Conservation (phyloP, 169 alveolate genomes). For the Plasmodium chabaudi region DNA sequence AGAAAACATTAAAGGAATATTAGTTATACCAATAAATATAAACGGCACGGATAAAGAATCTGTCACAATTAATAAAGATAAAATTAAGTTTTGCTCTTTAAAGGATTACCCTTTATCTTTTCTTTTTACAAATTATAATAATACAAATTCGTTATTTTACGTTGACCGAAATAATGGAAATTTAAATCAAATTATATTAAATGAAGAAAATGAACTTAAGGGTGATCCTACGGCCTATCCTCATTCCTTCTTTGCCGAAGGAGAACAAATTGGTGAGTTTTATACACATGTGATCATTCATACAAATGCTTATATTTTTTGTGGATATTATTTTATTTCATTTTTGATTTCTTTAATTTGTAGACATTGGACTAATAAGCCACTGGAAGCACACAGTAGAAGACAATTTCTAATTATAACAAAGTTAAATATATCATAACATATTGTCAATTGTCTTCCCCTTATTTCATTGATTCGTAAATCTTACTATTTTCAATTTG, state of each 20-base stretch:
- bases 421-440: not conserved
- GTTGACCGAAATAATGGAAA: conserved; percentile 38
- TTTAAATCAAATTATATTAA: conserved; percentile 24
- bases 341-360: conserved; percentile 7
- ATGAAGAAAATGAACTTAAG: conserved; percentile 3
- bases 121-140: not conserved
- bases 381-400: conserved; percentile 70
- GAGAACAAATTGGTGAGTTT: conserved; percentile 15
- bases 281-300: not conserved
- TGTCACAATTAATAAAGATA: conserved; percentile 19
- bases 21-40: conserved; percentile 27
- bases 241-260: conserved; percentile 20
- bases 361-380: conserved; percentile 54
- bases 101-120: conserved; percentile 38
- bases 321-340: not conserved
- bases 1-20: conserved; percentile 50
- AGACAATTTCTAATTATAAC: not conserved
- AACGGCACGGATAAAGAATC: not conserved
- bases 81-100: conserved; percentile 22
- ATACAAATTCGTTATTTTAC: conserved; percentile 6
- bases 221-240: conserved; percentile 11
- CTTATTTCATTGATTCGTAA: no score
- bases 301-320: not conserved
- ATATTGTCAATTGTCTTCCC: no score
- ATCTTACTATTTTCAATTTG: no score